Conservation (phyloP, 108 stramenopile genomes). For the Cyclostephanos tholiformis region DNA sequence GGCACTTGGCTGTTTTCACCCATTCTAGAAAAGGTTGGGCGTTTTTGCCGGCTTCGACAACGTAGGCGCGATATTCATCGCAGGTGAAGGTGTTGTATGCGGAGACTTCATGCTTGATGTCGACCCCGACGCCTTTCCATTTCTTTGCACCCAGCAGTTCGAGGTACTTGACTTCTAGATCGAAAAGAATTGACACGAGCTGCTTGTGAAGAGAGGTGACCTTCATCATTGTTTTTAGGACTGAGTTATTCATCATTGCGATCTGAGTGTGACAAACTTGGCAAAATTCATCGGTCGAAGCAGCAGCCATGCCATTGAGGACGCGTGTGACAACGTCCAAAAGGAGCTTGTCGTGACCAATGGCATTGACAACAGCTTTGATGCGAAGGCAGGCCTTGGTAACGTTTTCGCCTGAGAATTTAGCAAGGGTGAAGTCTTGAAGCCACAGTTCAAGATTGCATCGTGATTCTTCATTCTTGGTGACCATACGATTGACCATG, state of each 20-base stretch:
- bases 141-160: no score
- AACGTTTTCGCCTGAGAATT: conserved; percentile 10
- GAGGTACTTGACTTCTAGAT: background rate
- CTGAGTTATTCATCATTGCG: background rate
- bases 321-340: background rate
- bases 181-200: background rate
- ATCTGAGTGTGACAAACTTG: background rate
- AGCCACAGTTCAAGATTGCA: background rate
- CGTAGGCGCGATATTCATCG: no score
- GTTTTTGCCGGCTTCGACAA: no score
- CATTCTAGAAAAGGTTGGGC: background rate
- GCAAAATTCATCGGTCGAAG: background rate
- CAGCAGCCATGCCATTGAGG: background rate
- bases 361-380: background rate
- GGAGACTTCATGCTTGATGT: no score
- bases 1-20: background rate
- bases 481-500: conserved; percentile 2
- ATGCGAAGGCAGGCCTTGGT: conserved; percentile 3
- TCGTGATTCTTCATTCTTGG: background rate
- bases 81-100: no score
- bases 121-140: no score
- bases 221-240: background rate
- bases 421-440: background rate
- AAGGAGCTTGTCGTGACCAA: conserved; percentile 2
- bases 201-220: background rate